These are phyloP conservation scores for Paxillus involutus DNA, from an alignment of 768 basidiomycete genomes.

Conservation along the genomic window DNA sequence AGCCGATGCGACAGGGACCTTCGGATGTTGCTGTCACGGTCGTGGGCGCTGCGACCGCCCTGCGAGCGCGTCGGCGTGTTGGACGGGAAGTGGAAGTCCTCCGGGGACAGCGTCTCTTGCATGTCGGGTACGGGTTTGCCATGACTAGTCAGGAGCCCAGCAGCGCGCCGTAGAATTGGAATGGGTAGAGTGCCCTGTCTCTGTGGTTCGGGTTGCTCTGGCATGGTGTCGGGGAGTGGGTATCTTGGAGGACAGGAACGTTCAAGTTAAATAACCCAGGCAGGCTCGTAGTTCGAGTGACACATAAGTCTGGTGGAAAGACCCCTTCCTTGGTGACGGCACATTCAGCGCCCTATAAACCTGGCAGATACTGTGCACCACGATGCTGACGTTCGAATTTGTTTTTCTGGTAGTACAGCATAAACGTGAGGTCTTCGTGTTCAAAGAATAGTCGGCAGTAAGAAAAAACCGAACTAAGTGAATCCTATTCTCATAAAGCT, in stretches of 20 bases:
- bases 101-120: slow-evolving; percentile 6
- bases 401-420: background rate
- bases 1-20: slow-evolving; percentile 38
- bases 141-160: slow-evolving; percentile 33
- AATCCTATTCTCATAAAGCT: too few species aligned
- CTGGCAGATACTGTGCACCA: too few species aligned
- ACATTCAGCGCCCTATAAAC: too few species aligned
- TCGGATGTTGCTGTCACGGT: slow-evolving; percentile 16
- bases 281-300: background rate
- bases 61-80: background rate
- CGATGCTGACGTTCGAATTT: background rate
- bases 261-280: background rate
- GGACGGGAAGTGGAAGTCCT: background rate
- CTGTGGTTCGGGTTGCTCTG: slow-evolving; percentile 1
- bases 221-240: slow-evolving; percentile 6
- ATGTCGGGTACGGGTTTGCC: slow-evolving; percentile 18
- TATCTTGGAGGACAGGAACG: background rate
- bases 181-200: slow-evolving; percentile 4
- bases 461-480: too few species aligned
- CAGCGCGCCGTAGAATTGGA: slow-evolving; percentile 38
- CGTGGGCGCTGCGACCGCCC: background rate
- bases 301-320: background rate
- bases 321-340: too few species aligned
- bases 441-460: too few species aligned
- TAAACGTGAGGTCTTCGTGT: background rate